Evolutionary conservation across 129 eudicot genomes (phyloP), one percentile per base, ranked within the genome.

Genomic region (Lonicera japonica): DNA sequence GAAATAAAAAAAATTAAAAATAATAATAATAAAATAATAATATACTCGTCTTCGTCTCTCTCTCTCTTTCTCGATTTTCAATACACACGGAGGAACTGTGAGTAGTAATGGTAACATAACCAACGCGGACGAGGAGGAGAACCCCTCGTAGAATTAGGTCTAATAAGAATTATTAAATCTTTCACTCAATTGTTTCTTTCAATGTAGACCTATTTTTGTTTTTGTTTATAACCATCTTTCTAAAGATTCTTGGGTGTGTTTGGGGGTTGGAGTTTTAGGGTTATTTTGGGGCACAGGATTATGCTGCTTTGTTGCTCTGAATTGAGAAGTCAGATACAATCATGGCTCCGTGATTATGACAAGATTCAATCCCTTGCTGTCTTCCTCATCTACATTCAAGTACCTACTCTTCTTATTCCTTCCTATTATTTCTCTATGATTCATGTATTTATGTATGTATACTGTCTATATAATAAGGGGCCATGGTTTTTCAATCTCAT

Each of bases 271-370:
- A 45, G 51, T 6, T 0, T 45, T 10, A 12, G 51, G 55, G 55
- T 20, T 50, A 20, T 11, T 0, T 47, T 23, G 21, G 43, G 11
- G 63, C 71, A 41, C 67, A 81, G 72, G 80, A 86, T n/a, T n/a
- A n/a, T n/a, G n/a, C n/a, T 79, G 95, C 89, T 65, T 79, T 82
- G 89, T 80, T n/a, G n/a, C n/a, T 70, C 75, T 76, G 78, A 78
- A 69, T 66, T 80, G 13, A 83, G 60, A 58, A 83, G 66, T 64
- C 80, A 70, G 53, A 58, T 86, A 60, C 82, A 77, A 66, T 70
- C 89, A 14, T 91, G 90, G 95, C 84, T 84, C 70, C 96, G 90
- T 69, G 86, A 91, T 77, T 87, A 87, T 75, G 98, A 84, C 70
- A 82, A 62, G 86, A 70, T 91, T 72, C 98, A 87, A 74, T 77